These are phyloP conservation scores for Echria macrotheca DNA, from an alignment of 495 filamentous ascomycete genomes.

Conservation along the genomic window DNA sequence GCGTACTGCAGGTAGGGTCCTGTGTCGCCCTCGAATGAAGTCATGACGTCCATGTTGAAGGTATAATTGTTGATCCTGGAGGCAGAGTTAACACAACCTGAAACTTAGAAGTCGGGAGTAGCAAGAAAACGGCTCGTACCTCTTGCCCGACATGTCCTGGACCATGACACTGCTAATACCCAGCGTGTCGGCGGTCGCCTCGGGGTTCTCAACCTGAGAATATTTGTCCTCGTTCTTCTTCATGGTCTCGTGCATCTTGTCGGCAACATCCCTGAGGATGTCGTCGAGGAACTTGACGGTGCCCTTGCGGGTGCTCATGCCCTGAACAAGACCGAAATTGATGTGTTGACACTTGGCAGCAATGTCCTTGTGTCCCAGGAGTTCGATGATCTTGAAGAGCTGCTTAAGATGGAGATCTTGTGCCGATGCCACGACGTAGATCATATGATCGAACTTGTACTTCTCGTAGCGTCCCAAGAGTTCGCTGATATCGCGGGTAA, in stretches of 20 bases:
- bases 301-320: constrained; percentile 60
- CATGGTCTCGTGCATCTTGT: constrained; percentile 64
- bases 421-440: constrained; percentile 58
- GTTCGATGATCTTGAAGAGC: constrained; percentile 59
- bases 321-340: constrained; percentile 57
- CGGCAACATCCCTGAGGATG: constrained; percentile 55
- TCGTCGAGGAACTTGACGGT: constrained; percentile 53
- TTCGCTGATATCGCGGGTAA: constrained; percentile 62
- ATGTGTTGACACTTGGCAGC: constrained; percentile 53
- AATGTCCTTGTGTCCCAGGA: constrained; percentile 55
- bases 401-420: constrained; percentile 59
- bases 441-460: constrained; percentile 65
- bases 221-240: constrained; percentile 57
- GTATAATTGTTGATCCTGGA: constrained; percentile 56
- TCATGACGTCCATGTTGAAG: constrained; percentile 62
- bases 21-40: constrained; percentile 65
- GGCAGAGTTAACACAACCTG: no score
- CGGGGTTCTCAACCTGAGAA: constrained; percentile 52
- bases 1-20: constrained; percentile 68
- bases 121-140: constrained; percentile 30
- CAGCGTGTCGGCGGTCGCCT: constrained; percentile 50
- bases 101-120: neutral
- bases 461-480: constrained; percentile 54
- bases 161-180: constrained; percentile 60
- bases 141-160: constrained; percentile 62